Evolutionary conservation across 768 basidiomycete genomes (phyloP).

Genomic region (Auricularia heimuer): DNA sequence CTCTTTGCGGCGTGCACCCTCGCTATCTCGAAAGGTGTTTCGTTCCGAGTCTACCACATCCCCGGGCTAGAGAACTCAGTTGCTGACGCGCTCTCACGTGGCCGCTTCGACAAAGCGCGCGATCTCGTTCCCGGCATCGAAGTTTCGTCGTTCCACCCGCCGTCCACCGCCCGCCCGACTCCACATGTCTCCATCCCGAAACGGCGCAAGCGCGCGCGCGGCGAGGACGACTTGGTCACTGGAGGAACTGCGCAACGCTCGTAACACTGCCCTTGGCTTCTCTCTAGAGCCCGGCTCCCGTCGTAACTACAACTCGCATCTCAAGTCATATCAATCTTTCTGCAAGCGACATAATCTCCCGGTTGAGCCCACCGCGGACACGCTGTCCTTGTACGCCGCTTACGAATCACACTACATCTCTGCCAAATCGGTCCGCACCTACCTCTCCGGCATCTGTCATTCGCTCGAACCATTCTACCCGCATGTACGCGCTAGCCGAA

Average conservation of each 20-base stretch:
- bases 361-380: slow-evolving; percentile 28
- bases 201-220: neutral
- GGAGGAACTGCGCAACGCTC: neutral
- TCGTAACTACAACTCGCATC: slow-evolving; percentile 14
- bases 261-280: neutral
- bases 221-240: neutral
- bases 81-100: slow-evolving; percentile 2
- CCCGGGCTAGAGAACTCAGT: neutral
- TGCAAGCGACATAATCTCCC: slow-evolving; percentile 22
- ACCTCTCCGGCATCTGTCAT: slow-evolving; percentile 30
- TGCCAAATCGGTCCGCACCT: slow-evolving; percentile 25
- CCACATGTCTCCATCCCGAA: neutral
- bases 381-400: slow-evolving; percentile 25
- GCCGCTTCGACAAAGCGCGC: neutral
- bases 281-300: neutral
- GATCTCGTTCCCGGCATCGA: neutral
- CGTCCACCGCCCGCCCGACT: neutral
- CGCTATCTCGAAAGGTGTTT: neutral
- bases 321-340: slow-evolving; percentile 31
- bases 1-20: neutral
- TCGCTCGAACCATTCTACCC: slow-evolving; percentile 25
- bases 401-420: slow-evolving; percentile 30
- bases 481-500: slow-evolving; percentile 12
- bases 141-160: neutral
- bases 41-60: neutral